Evolutionary conservation across 495 filamentous ascomycete species (phyloP).

Genomic region (Beverwykella pulmonaria): DNA sequence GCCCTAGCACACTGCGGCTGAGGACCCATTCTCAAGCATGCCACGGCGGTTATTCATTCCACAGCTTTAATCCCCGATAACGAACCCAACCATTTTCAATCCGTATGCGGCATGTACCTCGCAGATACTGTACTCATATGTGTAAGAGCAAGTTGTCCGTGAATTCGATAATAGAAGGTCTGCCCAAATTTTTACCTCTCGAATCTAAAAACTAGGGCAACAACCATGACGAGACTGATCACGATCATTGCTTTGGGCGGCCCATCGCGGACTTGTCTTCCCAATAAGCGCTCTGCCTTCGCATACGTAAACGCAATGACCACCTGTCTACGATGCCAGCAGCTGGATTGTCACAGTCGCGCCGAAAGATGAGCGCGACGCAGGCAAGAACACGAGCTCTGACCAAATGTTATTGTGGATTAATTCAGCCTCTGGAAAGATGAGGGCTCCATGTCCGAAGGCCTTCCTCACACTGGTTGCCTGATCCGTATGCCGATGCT

Average conservation of each 20-base stretch:
- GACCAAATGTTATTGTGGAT: neutral
- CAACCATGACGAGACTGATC: no score
- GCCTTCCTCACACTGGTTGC: slow-evolving; percentile 9
- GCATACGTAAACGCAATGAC: neutral
- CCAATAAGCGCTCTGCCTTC: neutral
- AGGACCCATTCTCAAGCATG: neutral
- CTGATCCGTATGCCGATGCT: neutral
- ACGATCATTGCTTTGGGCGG: no score
- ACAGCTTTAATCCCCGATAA: no score
- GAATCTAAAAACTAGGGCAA: no score
- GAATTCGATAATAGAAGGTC: no score
- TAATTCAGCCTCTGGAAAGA: neutral
- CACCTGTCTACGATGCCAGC: neutral
- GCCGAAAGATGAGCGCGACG: neutral
- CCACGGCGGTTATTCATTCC: no score
- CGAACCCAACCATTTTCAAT: no score
- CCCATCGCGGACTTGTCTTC: neutral
- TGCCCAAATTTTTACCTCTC: no score
- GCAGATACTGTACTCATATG: no score
- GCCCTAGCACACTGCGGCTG: no score
- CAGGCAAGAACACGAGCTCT: neutral
- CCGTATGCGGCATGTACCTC: no score
- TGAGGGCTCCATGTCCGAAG: neutral
- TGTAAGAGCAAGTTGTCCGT: no score
- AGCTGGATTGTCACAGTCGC: neutral